Evolutionary conservation across 2,329 filamentous ascomycete species (phyloP).

Genomic region (Coleophoma eucalyptorum): DNA sequence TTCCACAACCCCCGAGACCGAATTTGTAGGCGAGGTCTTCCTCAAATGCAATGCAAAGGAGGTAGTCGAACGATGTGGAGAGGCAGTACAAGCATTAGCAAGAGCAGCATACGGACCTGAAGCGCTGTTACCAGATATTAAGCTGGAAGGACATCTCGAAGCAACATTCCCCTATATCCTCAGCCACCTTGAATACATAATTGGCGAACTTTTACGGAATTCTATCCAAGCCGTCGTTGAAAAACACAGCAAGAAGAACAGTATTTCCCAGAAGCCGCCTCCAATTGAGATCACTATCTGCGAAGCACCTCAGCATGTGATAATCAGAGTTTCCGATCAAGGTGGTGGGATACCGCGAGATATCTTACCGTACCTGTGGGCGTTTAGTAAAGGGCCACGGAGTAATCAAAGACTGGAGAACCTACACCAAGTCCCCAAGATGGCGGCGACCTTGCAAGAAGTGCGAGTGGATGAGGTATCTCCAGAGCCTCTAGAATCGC

Average conservation of each 20-base stretch:
- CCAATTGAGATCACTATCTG: slow-evolving; percentile 94
- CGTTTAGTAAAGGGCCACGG: slow-evolving; percentile 89
- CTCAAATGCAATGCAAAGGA: slow-evolving; percentile 88
- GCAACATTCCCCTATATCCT: slow-evolving; percentile 96
- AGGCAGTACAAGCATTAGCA: slow-evolving; percentile 70
- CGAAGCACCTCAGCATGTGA: slow-evolving; percentile 90
- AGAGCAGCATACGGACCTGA: slow-evolving; percentile 70
- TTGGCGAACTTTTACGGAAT: slow-evolving; percentile 92
- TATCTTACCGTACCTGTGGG: slow-evolving; percentile 88
- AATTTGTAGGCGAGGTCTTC: slow-evolving; percentile 95
- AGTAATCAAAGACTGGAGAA: slow-evolving; percentile 77
- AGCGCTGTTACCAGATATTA: slow-evolving; percentile 73
- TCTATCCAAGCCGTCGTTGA: slow-evolving; percentile 92
- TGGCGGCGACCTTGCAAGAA: slow-evolving; percentile 93
- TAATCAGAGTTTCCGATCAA: slow-evolving; percentile 92
- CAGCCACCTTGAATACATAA: slow-evolving; percentile 93
- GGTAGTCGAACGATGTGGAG: slow-evolving; percentile 79
- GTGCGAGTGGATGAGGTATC: slow-evolving; percentile 48
- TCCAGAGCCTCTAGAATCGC: neutral
- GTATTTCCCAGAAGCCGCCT: slow-evolving; percentile 46
- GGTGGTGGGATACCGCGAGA: slow-evolving; percentile 87
- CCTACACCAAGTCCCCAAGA: slow-evolving; percentile 78
- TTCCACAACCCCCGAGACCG: slow-evolving; percentile 64
- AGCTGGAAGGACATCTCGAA: slow-evolving; percentile 77
- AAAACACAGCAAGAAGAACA: slow-evolving; percentile 45